phyloP scores from a whole-genome alignment of 192 early-diverging fungal genomes.

The Funneliformis mosseae region DNA sequence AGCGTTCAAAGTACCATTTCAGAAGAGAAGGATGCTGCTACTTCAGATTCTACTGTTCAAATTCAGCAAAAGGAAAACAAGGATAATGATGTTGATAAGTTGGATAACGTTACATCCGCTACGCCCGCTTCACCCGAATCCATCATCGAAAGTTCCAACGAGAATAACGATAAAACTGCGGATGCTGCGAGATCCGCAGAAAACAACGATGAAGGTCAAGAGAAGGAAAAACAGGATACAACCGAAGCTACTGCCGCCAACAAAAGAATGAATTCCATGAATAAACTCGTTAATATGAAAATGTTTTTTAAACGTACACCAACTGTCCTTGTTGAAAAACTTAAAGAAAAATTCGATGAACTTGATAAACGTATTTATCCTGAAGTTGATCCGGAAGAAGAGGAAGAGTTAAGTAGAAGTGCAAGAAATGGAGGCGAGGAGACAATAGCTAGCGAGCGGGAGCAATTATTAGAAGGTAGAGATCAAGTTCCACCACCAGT shows the following conservation, averaged over 20 bases:
- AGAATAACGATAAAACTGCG: neutral
- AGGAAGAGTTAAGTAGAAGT: neutral
- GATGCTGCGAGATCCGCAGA: neutral
- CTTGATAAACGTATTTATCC: slow-evolving; percentile 7
- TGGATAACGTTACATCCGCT: neutral
- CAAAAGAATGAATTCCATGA: neutral
- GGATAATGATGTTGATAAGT: neutral
- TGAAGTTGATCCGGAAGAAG: neutral
- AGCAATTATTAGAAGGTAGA: neutral
- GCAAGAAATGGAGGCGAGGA: neutral
- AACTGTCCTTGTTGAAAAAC: neutral
- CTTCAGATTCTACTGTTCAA: neutral
- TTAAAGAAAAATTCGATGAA: slow-evolving; percentile 11
- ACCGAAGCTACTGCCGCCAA: neutral
- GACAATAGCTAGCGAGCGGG: neutral
- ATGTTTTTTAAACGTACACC: slow-evolving; percentile 1
- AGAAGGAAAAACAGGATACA: neutral
- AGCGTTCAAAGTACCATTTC: neutral
- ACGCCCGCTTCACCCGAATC: no score
- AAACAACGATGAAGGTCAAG: neutral
- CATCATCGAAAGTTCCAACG: no score
- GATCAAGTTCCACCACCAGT: neutral
- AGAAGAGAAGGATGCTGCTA: neutral
- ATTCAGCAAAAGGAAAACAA: neutral
- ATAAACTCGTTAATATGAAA: neutral